A percentile compares a stretch with the other conserved stretches of the same genome.
Conservation (phyloP, 2,329 filamentous ascomycete genomes). For the Pleurostoma richardsiae region DNA sequence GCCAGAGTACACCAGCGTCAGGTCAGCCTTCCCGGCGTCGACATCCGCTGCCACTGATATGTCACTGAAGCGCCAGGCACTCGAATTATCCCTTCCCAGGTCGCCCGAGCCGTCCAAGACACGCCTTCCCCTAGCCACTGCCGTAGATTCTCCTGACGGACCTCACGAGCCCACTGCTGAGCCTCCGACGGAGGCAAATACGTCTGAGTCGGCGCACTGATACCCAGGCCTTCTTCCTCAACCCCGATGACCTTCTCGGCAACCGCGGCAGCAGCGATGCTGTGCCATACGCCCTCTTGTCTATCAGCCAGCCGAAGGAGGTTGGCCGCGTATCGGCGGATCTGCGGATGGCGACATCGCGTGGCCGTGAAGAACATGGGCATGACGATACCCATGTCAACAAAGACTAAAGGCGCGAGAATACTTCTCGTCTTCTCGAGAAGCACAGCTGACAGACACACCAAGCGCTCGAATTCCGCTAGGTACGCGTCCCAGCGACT, state of each 20-base stretch:
- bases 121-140: not conserved
- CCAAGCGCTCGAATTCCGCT: slow-evolving; percentile 20
- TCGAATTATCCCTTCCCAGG: not conserved
- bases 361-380: slow-evolving; percentile 18
- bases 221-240: slow-evolving; percentile 11
- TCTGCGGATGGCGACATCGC: slow-evolving; percentile 22
- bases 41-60: no score
- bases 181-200: not conserved
- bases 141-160: not conserved
- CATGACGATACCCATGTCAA: slow-evolving; percentile 24
- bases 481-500: slow-evolving; percentile 20
- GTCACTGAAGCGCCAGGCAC: not conserved
- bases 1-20: no score
- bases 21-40: no score
- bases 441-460: slow-evolving; percentile 8
- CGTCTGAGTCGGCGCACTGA: not conserved
- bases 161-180: not conserved
- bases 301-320: slow-evolving; percentile 18
- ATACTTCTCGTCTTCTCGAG: slow-evolving; percentile 3
- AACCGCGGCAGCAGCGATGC: slow-evolving; percentile 19
- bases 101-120: not conserved
- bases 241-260: slow-evolving; percentile 12
- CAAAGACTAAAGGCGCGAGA: slow-evolving; percentile 10
- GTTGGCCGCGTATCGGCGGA: slow-evolving; percentile 17
- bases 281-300: slow-evolving; percentile 26